Evolutionary conservation across 495 filamentous ascomycete species (phyloP).

Genomic region (Stereocaulon alpinum): DNA sequence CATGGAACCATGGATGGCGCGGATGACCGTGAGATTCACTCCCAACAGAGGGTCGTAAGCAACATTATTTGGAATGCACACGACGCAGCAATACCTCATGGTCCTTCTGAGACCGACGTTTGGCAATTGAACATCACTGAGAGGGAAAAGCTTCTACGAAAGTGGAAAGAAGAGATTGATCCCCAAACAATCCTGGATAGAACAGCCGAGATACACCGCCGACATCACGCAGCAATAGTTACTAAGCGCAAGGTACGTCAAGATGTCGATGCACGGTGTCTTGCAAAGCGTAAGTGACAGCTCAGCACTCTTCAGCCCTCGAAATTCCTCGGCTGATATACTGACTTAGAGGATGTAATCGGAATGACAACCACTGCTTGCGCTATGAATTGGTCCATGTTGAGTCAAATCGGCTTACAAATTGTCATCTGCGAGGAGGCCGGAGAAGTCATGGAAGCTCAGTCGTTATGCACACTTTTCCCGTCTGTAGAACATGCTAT

Average conservation of each 20-base stretch:
- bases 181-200: constrained; percentile 14
- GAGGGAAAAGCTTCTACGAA: constrained; percentile 14
- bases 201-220: constrained; percentile 21
- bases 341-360: constrained; percentile 22
- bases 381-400: constrained; percentile 23
- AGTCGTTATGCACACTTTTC: constrained; percentile 44
- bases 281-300: constrained; percentile 12
- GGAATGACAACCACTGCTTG: constrained; percentile 31
- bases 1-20: neutral
- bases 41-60: constrained; percentile 10
- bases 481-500: constrained; percentile 45
- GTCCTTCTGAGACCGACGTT: neutral
- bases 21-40: neutral
- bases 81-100: neutral
- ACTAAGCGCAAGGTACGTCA: constrained; percentile 12
- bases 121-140: constrained; percentile 15
- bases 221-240: constrained; percentile 16
- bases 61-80: constrained; percentile 8
- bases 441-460: constrained; percentile 45
- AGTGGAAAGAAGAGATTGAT: constrained; percentile 21
- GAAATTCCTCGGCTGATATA: neutral
- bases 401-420: constrained; percentile 21
- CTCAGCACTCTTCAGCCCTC: neutral
- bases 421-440: constrained; percentile 49
- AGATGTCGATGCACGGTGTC: constrained; percentile 18